A percentile compares a stretch with the other conserved stretches of the same genome.
Conservation (phyloP, 305 asterid genomes). For the Andrographis paniculata region DNA sequence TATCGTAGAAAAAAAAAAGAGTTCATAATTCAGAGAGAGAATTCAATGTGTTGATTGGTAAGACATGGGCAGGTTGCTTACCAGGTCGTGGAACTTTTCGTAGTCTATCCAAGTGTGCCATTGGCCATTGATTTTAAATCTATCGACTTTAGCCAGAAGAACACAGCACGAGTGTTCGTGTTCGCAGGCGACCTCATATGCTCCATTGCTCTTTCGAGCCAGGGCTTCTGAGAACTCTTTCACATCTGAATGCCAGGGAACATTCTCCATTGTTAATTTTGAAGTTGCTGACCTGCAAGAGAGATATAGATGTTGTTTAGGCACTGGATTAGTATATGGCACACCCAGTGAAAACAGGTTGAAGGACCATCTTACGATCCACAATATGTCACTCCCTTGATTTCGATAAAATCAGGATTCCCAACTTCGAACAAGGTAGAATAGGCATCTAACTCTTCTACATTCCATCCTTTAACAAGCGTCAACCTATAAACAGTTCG, state of each 20-base stretch:
- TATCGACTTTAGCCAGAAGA: slow-evolving; percentile 78
- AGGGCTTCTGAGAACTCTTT: slow-evolving; percentile 78
- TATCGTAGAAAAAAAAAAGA: slow-evolving; percentile 17
- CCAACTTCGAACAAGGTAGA: slow-evolving; percentile 63
- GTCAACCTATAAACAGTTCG: slow-evolving; percentile 90
- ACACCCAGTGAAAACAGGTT: not conserved
- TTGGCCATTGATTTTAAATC: slow-evolving; percentile 69
- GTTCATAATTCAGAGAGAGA: not conserved
- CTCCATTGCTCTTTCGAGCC: slow-evolving; percentile 70
- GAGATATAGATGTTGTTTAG: slow-evolving; percentile 6
- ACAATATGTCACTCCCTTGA: slow-evolving; percentile 97
- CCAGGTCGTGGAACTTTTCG: slow-evolving; percentile 90
- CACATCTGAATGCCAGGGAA: slow-evolving; percentile 94
- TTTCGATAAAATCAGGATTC: slow-evolving; percentile 83
- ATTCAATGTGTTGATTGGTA: not conserved
- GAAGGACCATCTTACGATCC: slow-evolving; percentile 63
- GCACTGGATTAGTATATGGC: not conserved
- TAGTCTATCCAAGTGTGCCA: slow-evolving; percentile 96
- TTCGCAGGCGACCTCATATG: slow-evolving; percentile 89
- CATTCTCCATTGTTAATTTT: slow-evolving; percentile 93
- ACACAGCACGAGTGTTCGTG: slow-evolving; percentile 92
- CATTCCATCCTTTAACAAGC: slow-evolving; percentile 94
- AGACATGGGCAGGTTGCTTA: slow-evolving; percentile 21
- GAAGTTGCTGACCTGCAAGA: slow-evolving; percentile 80
- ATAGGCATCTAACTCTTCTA: slow-evolving; percentile 87